Base-by-base conservation (phyloP, 148 eudicot genomes). In the Suaeda aralocaspica region DNA sequence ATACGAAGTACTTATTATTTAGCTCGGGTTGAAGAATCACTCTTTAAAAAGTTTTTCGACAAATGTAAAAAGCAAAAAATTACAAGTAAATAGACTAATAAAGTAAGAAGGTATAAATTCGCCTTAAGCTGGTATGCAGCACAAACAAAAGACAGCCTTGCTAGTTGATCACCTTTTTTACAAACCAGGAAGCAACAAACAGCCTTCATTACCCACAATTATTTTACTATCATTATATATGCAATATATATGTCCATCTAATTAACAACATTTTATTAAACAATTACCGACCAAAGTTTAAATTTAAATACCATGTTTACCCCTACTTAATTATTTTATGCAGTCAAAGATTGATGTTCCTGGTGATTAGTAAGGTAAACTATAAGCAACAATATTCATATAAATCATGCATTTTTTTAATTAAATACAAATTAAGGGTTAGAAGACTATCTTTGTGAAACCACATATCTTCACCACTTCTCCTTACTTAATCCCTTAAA, bases 201-300 rank as follows among this genome's bases (percentile, higher is more conserved):
- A 42, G 64, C 50, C 73, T 44, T 45, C 50, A 36, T 36, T 36
- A 42, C 30, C 12, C 25, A 25, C 44, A 30, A 29, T 59, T 25
- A 55, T 24, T 51, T n/a, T n/a, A 67, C 29, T 53, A 68, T 55
- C 16, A 56, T 69, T 13, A 69, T 39, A n/a, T n/a, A n/a, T n/a
- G n/a, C n/a, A n/a, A n/a, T n/a, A n/a, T n/a, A 53, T 53, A 29
- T 39, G 48, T 16, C 33, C 16, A 33, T 22, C 12, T 31, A 21
- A 16, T 16, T 15, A 53, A 19, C 1, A 46, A 16, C 6, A 45
- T 59, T n/a, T 30, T 13, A 46, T 10, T 12, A 41, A 26, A n/a
- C n/a, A n/a, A n/a, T 46, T 59, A 56, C 73, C 73, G 55, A 70
- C 73, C 73, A 57, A 24, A 2, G 16, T 3, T 45, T 59, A 31